Evolutionary conservation across 495 filamentous ascomycete genomes (phyloP), one percentile per base, ranked within the genome.

Genomic region (Xylaria castorea): DNA sequence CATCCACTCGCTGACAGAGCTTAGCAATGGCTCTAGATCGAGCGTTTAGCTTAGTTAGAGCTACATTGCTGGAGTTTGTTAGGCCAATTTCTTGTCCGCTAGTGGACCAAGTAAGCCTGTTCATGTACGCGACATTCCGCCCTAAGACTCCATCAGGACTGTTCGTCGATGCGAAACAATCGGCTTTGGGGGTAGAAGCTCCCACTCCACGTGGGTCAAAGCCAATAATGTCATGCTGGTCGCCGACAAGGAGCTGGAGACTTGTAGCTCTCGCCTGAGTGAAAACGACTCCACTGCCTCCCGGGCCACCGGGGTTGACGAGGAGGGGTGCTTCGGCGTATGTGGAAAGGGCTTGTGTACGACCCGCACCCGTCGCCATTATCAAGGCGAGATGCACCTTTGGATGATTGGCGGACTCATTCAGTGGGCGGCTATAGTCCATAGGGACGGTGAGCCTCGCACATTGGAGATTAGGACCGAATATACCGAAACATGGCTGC

Each of bases 371-470:
- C 1, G 87, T 87, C 16, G 85, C 76, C 38, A 86, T 85, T 60
- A 86, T 77, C 5, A 91, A 75, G 25, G 88, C 87, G 50, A 90
- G 73, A 53, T 85, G 83, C 7, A 84, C 82, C 61, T 87, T 81
- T 42, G 77, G 80, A 30, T 81, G 77, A 25, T 81, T 77, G 48
- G 78, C 66, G 0, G 78, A 80, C 65, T 84, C 80, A 34, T 73
- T 71, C 40, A 80, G 48, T 0, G 78, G 75, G 7, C 81, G 77
- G 55, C 84, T 78, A 72, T 88, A 89, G 75, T 89, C 86, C 85
- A 90, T 87, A 5, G 89, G 88, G 9, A 90, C 84, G 44, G 86
- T 83, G 7, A 91, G 79, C 25, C 86, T 83, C 51, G 89, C 87
- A 69, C 89, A 91, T 74, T 83, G 81, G 70, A 87, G 82, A 12